Percentiles rank a stretch among this genome's conserved stretches.
Conservation (phyloP, 805 yeast genomes). For the Ogataea pini region DNA sequence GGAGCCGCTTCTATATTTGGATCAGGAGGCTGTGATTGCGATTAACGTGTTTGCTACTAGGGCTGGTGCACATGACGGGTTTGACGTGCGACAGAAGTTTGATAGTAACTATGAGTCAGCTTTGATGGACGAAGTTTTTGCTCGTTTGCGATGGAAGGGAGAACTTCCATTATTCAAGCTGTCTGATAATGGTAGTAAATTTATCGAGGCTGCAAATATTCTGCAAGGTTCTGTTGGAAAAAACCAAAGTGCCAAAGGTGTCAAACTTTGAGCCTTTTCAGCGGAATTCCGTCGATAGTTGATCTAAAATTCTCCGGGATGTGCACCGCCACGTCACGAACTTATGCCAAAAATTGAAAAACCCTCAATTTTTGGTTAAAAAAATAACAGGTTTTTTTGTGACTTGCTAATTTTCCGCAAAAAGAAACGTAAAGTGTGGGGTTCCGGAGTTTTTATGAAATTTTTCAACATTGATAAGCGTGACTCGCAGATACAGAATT, state of each 20-base stretch:
- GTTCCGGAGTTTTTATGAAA: slow-evolving; percentile 1
- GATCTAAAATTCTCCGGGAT: too few species aligned
- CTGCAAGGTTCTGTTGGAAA: too few species aligned
- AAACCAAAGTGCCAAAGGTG: too few species aligned
- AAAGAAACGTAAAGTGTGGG: slow-evolving; percentile 5
- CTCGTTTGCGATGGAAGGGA: slow-evolving; percentile 14
- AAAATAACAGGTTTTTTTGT: too few species aligned
- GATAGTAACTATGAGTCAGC: slow-evolving; percentile 15
- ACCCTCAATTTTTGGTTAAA: too few species aligned
- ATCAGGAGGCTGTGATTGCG: slow-evolving; percentile 6
- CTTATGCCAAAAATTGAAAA: background rate
- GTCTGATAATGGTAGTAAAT: slow-evolving; percentile 9
- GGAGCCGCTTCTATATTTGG: slow-evolving; percentile 1
- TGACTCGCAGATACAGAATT: slow-evolving; percentile 5
- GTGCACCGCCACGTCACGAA: background rate
- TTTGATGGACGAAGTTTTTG: slow-evolving; percentile 15
- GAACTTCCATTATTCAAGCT: slow-evolving; percentile 13
- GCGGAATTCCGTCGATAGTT: background rate
- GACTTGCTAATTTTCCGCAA: slow-evolving; percentile 2
- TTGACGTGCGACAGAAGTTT: slow-evolving; percentile 17
- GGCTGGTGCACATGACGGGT: slow-evolving; percentile 4
- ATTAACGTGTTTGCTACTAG: slow-evolving; percentile 5
- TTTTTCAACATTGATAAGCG: background rate
- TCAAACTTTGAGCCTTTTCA: too few species aligned
- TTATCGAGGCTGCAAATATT: slow-evolving; percentile 15